phyloP scores from a whole-genome alignment of 1,139 yeast genomes.

The Pichia sp. region DNA sequence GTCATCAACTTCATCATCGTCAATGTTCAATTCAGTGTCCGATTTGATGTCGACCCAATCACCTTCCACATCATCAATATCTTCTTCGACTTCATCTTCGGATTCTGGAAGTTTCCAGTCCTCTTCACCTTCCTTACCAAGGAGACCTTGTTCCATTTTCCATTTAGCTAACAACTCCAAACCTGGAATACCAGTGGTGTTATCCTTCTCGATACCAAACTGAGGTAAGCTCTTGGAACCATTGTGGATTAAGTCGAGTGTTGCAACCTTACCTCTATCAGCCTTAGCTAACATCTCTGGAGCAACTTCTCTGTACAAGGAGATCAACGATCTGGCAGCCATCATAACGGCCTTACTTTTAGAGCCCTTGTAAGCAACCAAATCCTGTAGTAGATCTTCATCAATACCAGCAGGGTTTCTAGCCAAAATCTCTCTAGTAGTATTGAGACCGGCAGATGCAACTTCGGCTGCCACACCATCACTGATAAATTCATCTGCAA shows the following conservation, averaged over 20 bases:
- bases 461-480: conserved; percentile 98
- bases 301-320: conserved; percentile 86
- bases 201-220: conserved; percentile 65
- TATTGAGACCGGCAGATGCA: conserved; percentile 95
- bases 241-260: conserved; percentile 63
- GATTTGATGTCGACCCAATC: conserved; percentile 56
- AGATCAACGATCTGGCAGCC: conserved; percentile 88
- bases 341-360: conserved; percentile 88
- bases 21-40: conserved; percentile 51
- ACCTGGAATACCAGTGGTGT: conserved; percentile 74
- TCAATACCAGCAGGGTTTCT: conserved; percentile 95
- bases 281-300: conserved; percentile 89
- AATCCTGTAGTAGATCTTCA: conserved; percentile 75
- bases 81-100: conserved; percentile 32
- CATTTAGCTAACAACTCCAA: conserved; percentile 83
- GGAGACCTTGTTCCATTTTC: conserved; percentile 63
- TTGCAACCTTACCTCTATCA: conserved; percentile 88
- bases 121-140: conserved; percentile 35
- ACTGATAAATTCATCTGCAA: conserved; percentile 95
- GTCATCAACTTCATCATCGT: conserved; percentile 38
- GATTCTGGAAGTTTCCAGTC: conserved; percentile 37
- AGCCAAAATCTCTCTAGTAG: conserved; percentile 84
- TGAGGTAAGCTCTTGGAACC: conserved; percentile 40
- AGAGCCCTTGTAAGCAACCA: conserved; percentile 85
- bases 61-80: conserved; percentile 47